These are phyloP conservation scores for Trypanosoma theileri DNA, from an alignment of 208 protist species.

Conservation along the genomic window DNA sequence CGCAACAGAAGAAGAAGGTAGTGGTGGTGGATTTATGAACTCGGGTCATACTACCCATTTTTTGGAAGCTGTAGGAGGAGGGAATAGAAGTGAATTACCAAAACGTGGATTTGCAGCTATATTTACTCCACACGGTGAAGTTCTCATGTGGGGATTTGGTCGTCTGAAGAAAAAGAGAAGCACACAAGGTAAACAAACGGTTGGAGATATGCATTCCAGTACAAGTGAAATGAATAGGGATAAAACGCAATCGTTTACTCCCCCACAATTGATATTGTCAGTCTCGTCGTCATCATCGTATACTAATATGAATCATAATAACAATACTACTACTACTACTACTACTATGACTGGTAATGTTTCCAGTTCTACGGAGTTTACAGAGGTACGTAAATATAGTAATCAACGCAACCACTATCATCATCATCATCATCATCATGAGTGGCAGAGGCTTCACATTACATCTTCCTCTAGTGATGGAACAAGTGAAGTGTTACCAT, in stretches of 20 bases:
- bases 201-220: too few species aligned
- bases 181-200: too few species aligned
- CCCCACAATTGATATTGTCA: neutral
- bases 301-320: too few species aligned
- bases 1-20: slow-evolving; percentile 8
- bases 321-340: too few species aligned
- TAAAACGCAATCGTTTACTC: neutral
- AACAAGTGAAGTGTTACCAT: slow-evolving; percentile 5
- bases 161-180: too few species aligned
- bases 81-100: slow-evolving; percentile 16
- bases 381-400: neutral
- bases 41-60: neutral
- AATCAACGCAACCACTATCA: neutral
- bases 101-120: slow-evolving; percentile 40
- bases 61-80: slow-evolving; percentile 9
- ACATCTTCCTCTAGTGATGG: neutral
- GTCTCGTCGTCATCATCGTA: too few species aligned
- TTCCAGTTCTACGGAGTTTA: neutral
- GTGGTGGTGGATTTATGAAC: neutral
- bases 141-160: slow-evolving; percentile 39
- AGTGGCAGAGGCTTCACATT: neutral
- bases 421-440: neutral
- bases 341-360: neutral
- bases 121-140: slow-evolving; percentile 46
- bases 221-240: neutral